A percentile compares a stretch with the other conserved stretches of the same genome.
phyloP scores from a whole-genome alignment of 169 alveolate species.

The Plasmodium berghei region DNA sequence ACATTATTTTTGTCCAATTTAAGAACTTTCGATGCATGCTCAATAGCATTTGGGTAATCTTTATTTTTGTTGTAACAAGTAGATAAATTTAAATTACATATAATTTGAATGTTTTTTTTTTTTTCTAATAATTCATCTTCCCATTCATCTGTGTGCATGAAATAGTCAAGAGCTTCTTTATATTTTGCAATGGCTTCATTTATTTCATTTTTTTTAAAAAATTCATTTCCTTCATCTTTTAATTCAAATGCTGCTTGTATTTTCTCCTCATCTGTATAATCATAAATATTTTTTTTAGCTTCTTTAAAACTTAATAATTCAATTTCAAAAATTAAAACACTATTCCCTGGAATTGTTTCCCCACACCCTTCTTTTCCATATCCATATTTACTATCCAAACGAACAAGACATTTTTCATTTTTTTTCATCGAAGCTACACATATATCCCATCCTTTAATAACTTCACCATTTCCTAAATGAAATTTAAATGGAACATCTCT shows the following conservation, averaged over 20 bases:
- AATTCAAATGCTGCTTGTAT: conserved; percentile 86
- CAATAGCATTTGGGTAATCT: conserved; percentile 83
- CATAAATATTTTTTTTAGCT: conserved; percentile 81
- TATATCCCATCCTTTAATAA: conserved; percentile 88
- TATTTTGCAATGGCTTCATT: conserved; percentile 84
- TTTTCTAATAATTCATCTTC: conserved; percentile 48
- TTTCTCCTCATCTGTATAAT: conserved; percentile 86
- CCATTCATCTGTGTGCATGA: conserved; percentile 76
- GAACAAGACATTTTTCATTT: conserved; percentile 79
- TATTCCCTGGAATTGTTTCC: conserved; percentile 85
- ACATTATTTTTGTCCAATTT: conserved; percentile 81
- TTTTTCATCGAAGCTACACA: conserved; percentile 86
- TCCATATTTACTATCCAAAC: conserved; percentile 80
- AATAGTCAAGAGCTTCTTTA: conserved; percentile 78
- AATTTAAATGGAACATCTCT: conserved; percentile 87
- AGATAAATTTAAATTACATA: conserved; percentile 46
- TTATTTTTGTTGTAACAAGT: conserved; percentile 82
- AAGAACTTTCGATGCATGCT: conserved; percentile 85
- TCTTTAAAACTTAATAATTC: conserved; percentile 84
- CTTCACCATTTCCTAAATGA: conserved; percentile 86
- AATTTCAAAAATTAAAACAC: conserved; percentile 86
- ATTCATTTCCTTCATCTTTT: conserved; percentile 84
- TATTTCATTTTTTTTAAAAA: conserved; percentile 79
- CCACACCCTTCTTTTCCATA: conserved; percentile 90
- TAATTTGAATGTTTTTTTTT: conserved; percentile 64